A percentile compares a stretch with the other conserved stretches of the same genome.
These are phyloP conservation scores for Cordyceps cicadae DNA, from an alignment of 2,329 filamentous ascomycete species.

Conservation along the genomic window DNA sequence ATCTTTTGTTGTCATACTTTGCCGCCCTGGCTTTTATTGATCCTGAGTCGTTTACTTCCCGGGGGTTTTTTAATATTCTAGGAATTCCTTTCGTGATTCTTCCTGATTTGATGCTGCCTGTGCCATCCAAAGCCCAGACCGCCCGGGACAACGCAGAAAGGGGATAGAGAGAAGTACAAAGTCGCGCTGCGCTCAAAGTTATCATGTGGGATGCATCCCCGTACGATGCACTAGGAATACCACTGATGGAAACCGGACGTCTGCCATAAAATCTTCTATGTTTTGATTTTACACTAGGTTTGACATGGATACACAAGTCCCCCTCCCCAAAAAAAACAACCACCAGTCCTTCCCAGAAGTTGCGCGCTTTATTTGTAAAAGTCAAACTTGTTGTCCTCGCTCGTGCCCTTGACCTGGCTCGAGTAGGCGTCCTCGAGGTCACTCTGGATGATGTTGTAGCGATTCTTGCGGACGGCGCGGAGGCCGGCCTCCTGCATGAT, in stretches of 20 bases:
- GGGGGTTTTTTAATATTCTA: too few species aligned
- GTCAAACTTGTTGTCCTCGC: constrained; percentile 69
- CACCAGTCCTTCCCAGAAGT: background rate
- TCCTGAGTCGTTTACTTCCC: too few species aligned
- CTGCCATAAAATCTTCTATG: constrained; percentile 2
- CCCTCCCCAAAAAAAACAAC: background rate
- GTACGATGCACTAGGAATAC: too few species aligned
- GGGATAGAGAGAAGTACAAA: too few species aligned
- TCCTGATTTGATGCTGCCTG: too few species aligned
- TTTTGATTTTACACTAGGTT: constrained; percentile 5
- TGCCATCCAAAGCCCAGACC: too few species aligned
- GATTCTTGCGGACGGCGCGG: constrained; percentile 89
- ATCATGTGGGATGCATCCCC: too few species aligned
- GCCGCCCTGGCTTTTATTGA: too few species aligned
- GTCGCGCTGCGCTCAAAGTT: too few species aligned
- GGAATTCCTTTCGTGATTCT: too few species aligned
- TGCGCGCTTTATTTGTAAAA: constrained; percentile 65
- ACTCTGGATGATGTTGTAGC: constrained; percentile 97
- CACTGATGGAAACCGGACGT: background rate
- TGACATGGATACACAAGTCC: constrained; percentile 7
- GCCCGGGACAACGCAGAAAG: too few species aligned
- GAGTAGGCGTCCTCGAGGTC: constrained; percentile 97
- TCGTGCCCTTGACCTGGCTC: constrained; percentile 80
- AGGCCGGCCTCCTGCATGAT: constrained; percentile 99
- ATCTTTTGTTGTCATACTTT: background rate